Conservation (phyloP, 1,284 basidiomycete species). For the Ceratobasidium papillatum region DNA sequence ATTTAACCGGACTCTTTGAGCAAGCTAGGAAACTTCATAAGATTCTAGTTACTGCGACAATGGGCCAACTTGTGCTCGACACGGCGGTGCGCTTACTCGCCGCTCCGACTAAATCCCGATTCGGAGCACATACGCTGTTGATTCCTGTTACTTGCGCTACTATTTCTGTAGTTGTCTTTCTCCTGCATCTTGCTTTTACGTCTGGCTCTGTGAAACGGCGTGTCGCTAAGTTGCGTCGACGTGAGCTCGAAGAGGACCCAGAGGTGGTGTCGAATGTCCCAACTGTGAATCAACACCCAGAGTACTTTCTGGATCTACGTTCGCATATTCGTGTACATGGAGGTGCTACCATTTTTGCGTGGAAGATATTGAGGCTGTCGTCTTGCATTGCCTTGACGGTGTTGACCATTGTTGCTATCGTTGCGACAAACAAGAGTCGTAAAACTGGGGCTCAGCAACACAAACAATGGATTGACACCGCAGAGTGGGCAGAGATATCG, state of each 20-base stretch:
- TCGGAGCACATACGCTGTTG: slow-evolving; percentile 3
- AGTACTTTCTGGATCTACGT: slow-evolving; percentile 25
- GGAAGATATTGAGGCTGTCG: slow-evolving; percentile 32
- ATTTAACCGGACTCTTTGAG: too few relatives aligned
- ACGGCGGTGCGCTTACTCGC: slow-evolving; percentile 17
- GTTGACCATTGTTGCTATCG: slow-evolving; percentile 37
- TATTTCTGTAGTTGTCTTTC: slow-evolving; percentile 6
- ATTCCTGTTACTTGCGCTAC: slow-evolving; percentile 14
- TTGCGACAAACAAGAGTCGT: slow-evolving; percentile 18
- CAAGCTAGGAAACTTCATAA: too few relatives aligned
- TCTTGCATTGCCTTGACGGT: slow-evolving; percentile 32
- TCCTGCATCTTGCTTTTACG: slow-evolving; percentile 11
- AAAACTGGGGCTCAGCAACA: slow-evolving; percentile 18
- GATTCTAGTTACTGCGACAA: too few relatives aligned
- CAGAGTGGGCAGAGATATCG: slow-evolving; percentile 44
- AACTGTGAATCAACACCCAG: slow-evolving; percentile 9
- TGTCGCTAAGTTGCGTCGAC: background rate
- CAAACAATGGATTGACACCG: slow-evolving; percentile 37
- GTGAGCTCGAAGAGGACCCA: background rate
- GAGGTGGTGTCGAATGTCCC: background rate
- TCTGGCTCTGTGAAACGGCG: slow-evolving; percentile 7
- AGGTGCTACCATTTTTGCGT: slow-evolving; percentile 26
- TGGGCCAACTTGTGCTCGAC: slow-evolving; percentile 33
- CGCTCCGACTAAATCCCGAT: slow-evolving; percentile 22
- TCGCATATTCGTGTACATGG: slow-evolving; percentile 36